A percentile compares a stretch with the other conserved stretches of the same genome.
These are phyloP conservation scores for Xylaria hypoxylon DNA, from an alignment of 2,329 filamentous ascomycete species.

Conservation along the genomic window DNA sequence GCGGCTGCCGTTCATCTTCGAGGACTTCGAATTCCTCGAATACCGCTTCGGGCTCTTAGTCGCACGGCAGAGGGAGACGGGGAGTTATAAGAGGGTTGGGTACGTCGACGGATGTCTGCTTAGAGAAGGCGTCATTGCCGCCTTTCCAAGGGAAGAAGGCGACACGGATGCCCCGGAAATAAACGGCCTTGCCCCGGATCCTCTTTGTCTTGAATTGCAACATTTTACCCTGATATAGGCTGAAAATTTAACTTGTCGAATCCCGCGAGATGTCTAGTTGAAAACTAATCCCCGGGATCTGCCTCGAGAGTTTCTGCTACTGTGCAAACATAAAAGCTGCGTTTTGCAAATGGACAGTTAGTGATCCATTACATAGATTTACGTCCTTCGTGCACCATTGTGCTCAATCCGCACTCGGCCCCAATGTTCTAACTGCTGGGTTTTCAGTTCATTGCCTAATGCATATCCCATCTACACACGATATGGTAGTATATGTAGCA, in stretches of 20 bases:
- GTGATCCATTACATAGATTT: no score
- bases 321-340: no score
- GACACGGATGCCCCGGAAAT: slow-evolving; percentile 5
- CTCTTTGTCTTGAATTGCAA: background rate
- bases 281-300: no score
- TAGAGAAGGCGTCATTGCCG: background rate
- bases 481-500: no score
- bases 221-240: background rate
- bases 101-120: slow-evolving; percentile 16
- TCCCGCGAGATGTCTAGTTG: no score
- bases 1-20: slow-evolving; percentile 37
- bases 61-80: slow-evolving; percentile 2
- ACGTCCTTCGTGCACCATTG: no score
- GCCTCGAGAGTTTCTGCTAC: no score
- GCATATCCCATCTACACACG: no score
- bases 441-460: no score
- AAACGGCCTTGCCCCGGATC: slow-evolving; percentile 8
- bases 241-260: background rate
- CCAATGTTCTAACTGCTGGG: no score
- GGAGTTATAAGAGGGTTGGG: background rate
- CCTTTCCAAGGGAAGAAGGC: slow-evolving; percentile 6
- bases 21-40: slow-evolving; percentile 35
- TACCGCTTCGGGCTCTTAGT: slow-evolving; percentile 39
- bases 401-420: no score
- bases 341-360: no score